Conservation (phyloP, 805 yeast species). For the Ogataea naganishii region DNA sequence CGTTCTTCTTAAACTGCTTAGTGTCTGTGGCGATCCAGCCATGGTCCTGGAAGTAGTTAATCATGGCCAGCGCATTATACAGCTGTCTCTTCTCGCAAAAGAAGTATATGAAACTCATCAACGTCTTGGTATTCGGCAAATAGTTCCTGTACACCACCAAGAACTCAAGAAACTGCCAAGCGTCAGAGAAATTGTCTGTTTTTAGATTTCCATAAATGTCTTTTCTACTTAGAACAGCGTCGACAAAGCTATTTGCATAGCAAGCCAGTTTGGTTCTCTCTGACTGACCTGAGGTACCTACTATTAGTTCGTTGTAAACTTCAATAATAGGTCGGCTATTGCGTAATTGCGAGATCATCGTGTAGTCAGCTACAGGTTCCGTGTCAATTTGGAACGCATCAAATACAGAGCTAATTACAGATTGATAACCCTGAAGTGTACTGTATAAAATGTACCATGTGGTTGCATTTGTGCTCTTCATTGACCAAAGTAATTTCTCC, state of each 20-base stretch:
- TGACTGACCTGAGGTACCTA: no score
- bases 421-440: background rate
- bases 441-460: background rate
- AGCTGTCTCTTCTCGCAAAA: background rate
- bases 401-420: background rate
- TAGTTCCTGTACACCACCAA: background rate
- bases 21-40: background rate
- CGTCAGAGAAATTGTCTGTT: background rate
- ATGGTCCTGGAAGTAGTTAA: background rate
- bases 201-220: background rate
- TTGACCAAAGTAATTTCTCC: no score
- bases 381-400: background rate
- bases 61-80: conserved; percentile 1
- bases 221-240: background rate
- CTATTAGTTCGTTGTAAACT: background rate
- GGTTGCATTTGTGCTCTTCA: background rate
- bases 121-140: conserved; percentile 1
- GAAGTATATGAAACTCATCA: background rate
- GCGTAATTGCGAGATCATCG: background rate
- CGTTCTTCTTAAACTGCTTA: background rate
- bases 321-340: background rate
- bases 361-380: background rate
- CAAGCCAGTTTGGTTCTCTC: no score
- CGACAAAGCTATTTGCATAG: background rate
- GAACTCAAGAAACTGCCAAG: background rate